These are phyloP conservation scores for Marasmius oreades DNA, from an alignment of 1,284 basidiomycete species.

Conservation along the genomic window DNA sequence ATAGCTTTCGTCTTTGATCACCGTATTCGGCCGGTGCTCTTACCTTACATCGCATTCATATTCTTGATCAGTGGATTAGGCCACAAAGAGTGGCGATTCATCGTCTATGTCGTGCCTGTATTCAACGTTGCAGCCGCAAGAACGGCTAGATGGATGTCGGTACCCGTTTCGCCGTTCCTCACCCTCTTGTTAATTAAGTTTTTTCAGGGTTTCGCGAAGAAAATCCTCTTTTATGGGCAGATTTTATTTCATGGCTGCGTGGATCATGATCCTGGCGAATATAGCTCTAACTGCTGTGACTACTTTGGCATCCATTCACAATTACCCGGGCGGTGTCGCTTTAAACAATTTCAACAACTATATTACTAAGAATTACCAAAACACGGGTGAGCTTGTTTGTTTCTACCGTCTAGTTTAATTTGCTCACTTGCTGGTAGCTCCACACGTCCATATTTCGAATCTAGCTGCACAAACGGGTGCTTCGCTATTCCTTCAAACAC, in stretches of 20 bases:
- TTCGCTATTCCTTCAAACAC: slow-evolving; percentile 80
- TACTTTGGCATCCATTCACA: slow-evolving; percentile 61
- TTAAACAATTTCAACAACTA: slow-evolving; percentile 58
- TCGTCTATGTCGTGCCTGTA: slow-evolving; percentile 83
- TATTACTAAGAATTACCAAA: slow-evolving; percentile 28
- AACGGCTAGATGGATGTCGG: slow-evolving; percentile 60
- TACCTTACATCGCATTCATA: slow-evolving; percentile 58
- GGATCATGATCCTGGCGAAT: slow-evolving; percentile 52
- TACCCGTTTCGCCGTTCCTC: slow-evolving; percentile 13
- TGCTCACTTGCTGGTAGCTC: slow-evolving; percentile 1
- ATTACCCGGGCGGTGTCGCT: slow-evolving; percentile 91
- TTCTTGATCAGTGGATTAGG: slow-evolving; percentile 70
- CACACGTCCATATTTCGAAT: slow-evolving; percentile 75
- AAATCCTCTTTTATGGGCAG: slow-evolving; percentile 43
- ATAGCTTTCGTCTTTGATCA: slow-evolving; percentile 46
- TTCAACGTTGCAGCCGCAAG: slow-evolving; percentile 80
- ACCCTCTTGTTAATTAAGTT: background rate
- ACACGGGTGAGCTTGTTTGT: background rate
- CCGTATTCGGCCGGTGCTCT: slow-evolving; percentile 47
- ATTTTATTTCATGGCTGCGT: slow-evolving; percentile 39
- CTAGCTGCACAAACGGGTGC: slow-evolving; percentile 89
- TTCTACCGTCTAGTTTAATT: background rate
- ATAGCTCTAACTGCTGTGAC: slow-evolving; percentile 47
- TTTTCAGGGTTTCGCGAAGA: slow-evolving; percentile 39
- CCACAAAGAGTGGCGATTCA: slow-evolving; percentile 96